phyloP scores from a whole-genome alignment of 2,329 filamentous ascomycete genomes.

The Alternaria tenuissima region DNA sequence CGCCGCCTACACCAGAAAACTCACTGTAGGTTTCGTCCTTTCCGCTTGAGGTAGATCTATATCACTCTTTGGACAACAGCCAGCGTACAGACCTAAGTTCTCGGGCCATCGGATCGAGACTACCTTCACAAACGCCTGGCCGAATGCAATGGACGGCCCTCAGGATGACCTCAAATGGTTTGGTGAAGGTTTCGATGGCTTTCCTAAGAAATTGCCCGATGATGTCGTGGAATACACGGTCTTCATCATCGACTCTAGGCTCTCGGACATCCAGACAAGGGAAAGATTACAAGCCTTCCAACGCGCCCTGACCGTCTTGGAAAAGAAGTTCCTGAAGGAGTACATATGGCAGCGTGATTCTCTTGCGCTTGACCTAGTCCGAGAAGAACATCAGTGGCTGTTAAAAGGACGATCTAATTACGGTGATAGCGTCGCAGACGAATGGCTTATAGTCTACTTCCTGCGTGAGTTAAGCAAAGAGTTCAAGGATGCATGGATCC shows the following conservation, averaged over 20 bases:
- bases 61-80: neutral
- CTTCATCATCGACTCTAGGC: slow-evolving; percentile 70
- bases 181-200: slow-evolving; percentile 69
- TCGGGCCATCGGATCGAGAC: neutral
- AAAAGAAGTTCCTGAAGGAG: slow-evolving; percentile 72
- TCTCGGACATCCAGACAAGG: slow-evolving; percentile 65
- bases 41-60: neutral
- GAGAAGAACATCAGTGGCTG: slow-evolving; percentile 66
- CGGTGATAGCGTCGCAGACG: slow-evolving; percentile 94
- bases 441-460: slow-evolving; percentile 95
- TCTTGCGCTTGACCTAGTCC: slow-evolving; percentile 72
- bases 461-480: slow-evolving; percentile 80
- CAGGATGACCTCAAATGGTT: slow-evolving; percentile 70
- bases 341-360: slow-evolving; percentile 95
- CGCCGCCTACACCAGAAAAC: slow-evolving; percentile 21
- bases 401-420: slow-evolving; percentile 84
- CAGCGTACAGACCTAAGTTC: neutral
- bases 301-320: slow-evolving; percentile 71
- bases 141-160: slow-evolving; percentile 41
- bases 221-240: slow-evolving; percentile 88
- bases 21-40: neutral
- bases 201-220: slow-evolving; percentile 75
- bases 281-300: slow-evolving; percentile 75
- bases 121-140: neutral
- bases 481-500: slow-evolving; percentile 79